Base-by-base conservation (phyloP, 805 yeast genomes). In the Hanseniaspora lindneri region DNA sequence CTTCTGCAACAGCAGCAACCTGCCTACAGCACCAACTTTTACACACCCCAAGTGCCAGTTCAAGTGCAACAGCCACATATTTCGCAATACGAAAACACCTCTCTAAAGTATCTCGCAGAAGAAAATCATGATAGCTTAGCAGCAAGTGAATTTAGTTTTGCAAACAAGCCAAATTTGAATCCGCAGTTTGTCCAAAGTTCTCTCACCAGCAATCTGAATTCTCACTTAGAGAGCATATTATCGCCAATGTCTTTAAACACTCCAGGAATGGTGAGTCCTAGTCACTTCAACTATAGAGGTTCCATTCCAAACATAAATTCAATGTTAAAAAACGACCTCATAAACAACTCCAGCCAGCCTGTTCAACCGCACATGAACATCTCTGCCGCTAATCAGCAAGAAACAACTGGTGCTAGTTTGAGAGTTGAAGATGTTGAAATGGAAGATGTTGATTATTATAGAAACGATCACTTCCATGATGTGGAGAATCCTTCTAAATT, bases 161-260 rank as follows among this genome's bases (percentile, higher is more conserved):
- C 11, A 8, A 21, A 5, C 14, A 20, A 35, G 14, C 7, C n/a
- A 10, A 21, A 21, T 13, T 11, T 9, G 20, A 11, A 35, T 9
- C 4, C n/a, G 8, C 19, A 4, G 5, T 5, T 19, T 24, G 3
- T 30, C n/a, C n/a, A n/a, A n/a, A n/a, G n/a, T n/a, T 24, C n/a
- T n/a, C 2, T 7, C 19, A 37, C 9, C 23, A 35, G 19, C 23
- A 19, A 35, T 11, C 8, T n/a, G 16, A 17, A 34, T 30, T 28
- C 23, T 19, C 11, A 24, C 19, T 21, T 36, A 21, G 48, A 44
- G 11, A 36, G n/a, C 21, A 21, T 29, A 4, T 21, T 44, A 9
- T 44, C 48, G 8, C 41, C 48, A 4, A 35, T 44, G 3, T 28
- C 48, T 11, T 21, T 36, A 13, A 28, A 35, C 24, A 44, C 29